Base-by-base conservation (phyloP, 306 rosid genomes). In the Oxytropis ochrocephala region DNA sequence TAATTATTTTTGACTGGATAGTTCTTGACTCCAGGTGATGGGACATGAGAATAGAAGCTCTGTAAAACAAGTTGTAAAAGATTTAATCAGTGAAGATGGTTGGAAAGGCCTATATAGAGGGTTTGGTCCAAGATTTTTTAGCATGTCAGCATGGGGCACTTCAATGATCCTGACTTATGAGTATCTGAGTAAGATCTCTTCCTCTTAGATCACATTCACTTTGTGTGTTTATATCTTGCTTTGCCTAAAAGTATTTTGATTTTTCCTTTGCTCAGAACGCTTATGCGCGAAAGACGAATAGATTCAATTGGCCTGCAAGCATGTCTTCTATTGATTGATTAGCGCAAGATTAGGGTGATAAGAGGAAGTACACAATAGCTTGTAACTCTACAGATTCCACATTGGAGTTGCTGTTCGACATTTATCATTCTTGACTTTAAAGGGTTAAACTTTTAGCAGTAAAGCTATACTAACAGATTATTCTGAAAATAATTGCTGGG, bases 81-180 rank as follows among this genome's bases (percentile, higher is more conserved):
- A 79, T 79, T 85, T 94, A 79, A 80, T 94, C 32, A 69, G 18
- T 2, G 96, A 94, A 59, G 97, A 94, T 54, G 99, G 99, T 70
- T 94, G 97, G 99, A 81, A 80, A 81, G 99, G 99, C 27, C 83
- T 94, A 5, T 94, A 94, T 69, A 87, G 91, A 83, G 99, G 99
- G 27, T 72, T 94, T 59, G 99, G 97, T 79, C 99, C 99, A 63
- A 89, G 99, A 82, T 85, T 94, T 74, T 81, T 91, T 83, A 94
- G 92, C 84, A 87, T 83, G 95, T 91, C 99, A 0, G 96, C 95
- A 1, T 94, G 97, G 97, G 97, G 99, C 44, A 94, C 97, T 27
- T 94, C 99, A 17, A 91, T 94, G 99, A 88, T 94, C 50, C 69
- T 94, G 85, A 60, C 99, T 54, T 94, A 91, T 65, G 99, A 94